These are phyloP conservation scores for Boletus patriciae DNA, from an alignment of 768 basidiomycete genomes.

Conservation along the genomic window DNA sequence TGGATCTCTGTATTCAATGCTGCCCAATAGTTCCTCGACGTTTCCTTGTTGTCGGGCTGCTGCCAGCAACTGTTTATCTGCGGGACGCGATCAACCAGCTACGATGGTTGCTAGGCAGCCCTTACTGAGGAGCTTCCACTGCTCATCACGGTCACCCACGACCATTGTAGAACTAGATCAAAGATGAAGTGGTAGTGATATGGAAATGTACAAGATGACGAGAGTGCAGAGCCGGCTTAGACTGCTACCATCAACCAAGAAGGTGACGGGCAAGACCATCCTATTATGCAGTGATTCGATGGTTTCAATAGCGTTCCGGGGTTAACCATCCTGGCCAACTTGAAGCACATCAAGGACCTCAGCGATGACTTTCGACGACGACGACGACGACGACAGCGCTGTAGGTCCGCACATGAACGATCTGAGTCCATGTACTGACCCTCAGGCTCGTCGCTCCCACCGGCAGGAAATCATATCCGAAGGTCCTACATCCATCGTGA, in stretches of 20 bases:
- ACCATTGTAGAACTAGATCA: slow-evolving; percentile 13
- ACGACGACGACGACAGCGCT: not conserved
- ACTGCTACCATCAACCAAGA: not conserved
- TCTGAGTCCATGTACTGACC: slow-evolving; percentile 4
- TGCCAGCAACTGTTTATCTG: slow-evolving; percentile 28
- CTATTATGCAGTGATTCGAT: slow-evolving; percentile 59
- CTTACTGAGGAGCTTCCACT: slow-evolving; percentile 23
- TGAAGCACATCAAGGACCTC: not conserved
- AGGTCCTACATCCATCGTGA: slow-evolving; percentile 27
- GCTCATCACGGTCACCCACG: slow-evolving; percentile 10
- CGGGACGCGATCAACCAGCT: not conserved
- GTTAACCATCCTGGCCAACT: not conserved
- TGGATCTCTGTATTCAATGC: slow-evolving; percentile 22
- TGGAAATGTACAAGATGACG: not conserved
- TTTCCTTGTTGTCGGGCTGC: slow-evolving; percentile 27
- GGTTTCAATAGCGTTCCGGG: not conserved
- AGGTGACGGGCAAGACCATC: slow-evolving; percentile 38
- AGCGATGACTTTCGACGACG: slow-evolving; percentile 9
- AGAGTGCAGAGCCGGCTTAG: not conserved
- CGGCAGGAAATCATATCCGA: slow-evolving; percentile 27
- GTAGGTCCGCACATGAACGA: slow-evolving; percentile 7
- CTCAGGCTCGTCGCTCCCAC: not conserved
- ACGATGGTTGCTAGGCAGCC: not conserved
- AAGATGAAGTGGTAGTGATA: not conserved
- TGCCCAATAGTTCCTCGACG: slow-evolving; percentile 26